These are phyloP conservation scores for Dendrothele bispora DNA, from an alignment of 768 basidiomycete genomes.

Conservation along the genomic window DNA sequence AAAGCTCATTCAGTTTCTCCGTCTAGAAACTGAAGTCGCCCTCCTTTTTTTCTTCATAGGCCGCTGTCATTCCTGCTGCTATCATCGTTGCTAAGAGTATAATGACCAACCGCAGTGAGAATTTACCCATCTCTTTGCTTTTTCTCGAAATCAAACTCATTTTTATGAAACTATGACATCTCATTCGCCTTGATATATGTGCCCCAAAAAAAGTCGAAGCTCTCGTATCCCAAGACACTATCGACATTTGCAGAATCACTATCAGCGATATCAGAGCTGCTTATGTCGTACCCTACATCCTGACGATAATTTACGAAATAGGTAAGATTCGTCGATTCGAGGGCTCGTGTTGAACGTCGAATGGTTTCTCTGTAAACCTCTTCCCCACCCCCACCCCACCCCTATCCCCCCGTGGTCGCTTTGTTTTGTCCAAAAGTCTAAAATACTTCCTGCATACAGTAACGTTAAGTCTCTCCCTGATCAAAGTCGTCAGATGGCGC, in stretches of 20 bases:
- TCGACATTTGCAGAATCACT: slow-evolving; percentile 8
- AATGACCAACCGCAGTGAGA: slow-evolving; percentile 8
- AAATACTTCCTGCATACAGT: slow-evolving; percentile 7
- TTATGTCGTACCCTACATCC: slow-evolving; percentile 14
- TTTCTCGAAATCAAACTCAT: background rate
- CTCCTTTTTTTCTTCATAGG: slow-evolving; percentile 1
- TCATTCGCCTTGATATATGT: too few relatives aligned
- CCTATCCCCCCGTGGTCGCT: too few relatives aligned
- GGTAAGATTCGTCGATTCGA: too few relatives aligned
- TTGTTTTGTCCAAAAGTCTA: too few relatives aligned
- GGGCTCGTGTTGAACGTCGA: too few relatives aligned
- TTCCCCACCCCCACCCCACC: too few relatives aligned
- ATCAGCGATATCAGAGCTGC: slow-evolving; percentile 11
- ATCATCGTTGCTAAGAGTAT: slow-evolving; percentile 12
- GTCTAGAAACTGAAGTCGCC: background rate
- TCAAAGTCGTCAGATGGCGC: slow-evolving; percentile 15
- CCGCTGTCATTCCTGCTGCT: slow-evolving; percentile 12
- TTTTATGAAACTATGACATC: background rate
- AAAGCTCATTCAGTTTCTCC: background rate
- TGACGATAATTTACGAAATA: slow-evolving; percentile 18
- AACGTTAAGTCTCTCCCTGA: slow-evolving; percentile 15
- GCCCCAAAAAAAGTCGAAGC: too few relatives aligned
- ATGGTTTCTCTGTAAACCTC: too few relatives aligned
- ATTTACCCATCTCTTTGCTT: background rate
- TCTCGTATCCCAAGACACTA: background rate